A percentile compares a stretch with the other conserved stretches of the same genome.
Evolutionary conservation across 495 filamentous ascomycete genomes (phyloP).

Genomic region (Neurospora sp.): DNA sequence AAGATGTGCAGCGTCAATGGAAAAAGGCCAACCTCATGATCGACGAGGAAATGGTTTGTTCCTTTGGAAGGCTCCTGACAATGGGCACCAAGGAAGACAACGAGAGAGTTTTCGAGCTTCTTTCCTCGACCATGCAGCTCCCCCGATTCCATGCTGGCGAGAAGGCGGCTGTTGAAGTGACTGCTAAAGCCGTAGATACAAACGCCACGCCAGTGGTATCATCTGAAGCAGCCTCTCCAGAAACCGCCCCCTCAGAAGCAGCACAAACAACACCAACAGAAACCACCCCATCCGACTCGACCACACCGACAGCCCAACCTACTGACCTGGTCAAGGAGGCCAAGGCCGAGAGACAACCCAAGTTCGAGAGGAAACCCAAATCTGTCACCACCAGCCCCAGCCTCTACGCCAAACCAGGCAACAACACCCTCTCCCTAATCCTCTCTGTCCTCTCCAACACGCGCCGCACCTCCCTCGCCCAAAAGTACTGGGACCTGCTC

Average conservation of each 20-base stretch:
- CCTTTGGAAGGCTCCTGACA: conserved; percentile 67
- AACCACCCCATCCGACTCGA: neutral
- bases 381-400: neutral
- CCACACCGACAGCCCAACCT: neutral
- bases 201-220: neutral
- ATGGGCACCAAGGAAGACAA: conserved; percentile 44
- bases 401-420: conserved; percentile 44
- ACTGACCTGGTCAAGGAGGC: neutral
- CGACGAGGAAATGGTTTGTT: conserved; percentile 61
- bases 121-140: conserved; percentile 69
- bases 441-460: conserved; percentile 50
- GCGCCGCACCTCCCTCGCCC: conserved; percentile 37
- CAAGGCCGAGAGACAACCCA: neutral
- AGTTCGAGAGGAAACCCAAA: neutral
- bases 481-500: conserved; percentile 65
- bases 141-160: conserved; percentile 32
- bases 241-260: neutral
- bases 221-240: neutral
- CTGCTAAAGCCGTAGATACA: neutral
- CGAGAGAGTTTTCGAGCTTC: conserved; percentile 59
- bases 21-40: conserved; percentile 52
- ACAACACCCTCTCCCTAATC: conserved; percentile 59
- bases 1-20: conserved; percentile 69
- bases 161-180: neutral
- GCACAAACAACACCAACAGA: neutral